Evolutionary conservation across 1,139 yeast species (phyloP), one percentile per base, ranked within the genome.

Genomic region (Nakaseomyces uthaithaninus): DNA sequence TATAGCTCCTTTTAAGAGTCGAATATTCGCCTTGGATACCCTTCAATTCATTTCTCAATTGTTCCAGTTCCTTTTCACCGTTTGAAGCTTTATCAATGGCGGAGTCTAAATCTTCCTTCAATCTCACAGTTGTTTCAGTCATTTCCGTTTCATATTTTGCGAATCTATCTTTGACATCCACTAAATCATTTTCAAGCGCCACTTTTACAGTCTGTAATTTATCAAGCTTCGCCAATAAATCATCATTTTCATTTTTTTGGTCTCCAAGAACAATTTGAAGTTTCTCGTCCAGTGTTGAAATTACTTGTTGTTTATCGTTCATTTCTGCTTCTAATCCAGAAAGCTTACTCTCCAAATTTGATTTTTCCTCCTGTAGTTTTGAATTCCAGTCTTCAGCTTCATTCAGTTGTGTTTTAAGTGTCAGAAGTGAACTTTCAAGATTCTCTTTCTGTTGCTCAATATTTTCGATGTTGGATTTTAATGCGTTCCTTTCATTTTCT

Each of bases 211-310:
- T 27, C 8, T 30, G 34, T n/a, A 46, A 18, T 36, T 46, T 46
- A 8, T 40, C 39, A 7, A 38, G 42, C 12, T 45, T 44, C 4
- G 27, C 12, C 14, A 26, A 35, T n/a, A 50, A 33, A 20, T 42
- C 41, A 12, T 42, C 42, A 18, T 50, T 41, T n/a, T 42, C 27
- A 4, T 31, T 33, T 20, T 45, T 44, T 19, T 22, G 23, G 16
- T 31, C 19, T 30, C 41, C 45, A 8, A 31, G 8, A n/a, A 25
- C 25, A 11, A 22, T 45, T 39, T 14, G 45, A 27, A 7, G 37
- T 33, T 16, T 44, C 40, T 6, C 24, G n/a, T 25, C 40, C 40
- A 11, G 41, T 74, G 52, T 78, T 73, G 44, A 81, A 60, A 37
- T 78, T 67, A 22, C 17, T 18, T 20, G 15, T 26, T 30, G n/a